These are phyloP conservation scores for Pseudogymnoascus sp. DNA, from an alignment of 2,329 filamentous ascomycete species.

Conservation along the genomic window DNA sequence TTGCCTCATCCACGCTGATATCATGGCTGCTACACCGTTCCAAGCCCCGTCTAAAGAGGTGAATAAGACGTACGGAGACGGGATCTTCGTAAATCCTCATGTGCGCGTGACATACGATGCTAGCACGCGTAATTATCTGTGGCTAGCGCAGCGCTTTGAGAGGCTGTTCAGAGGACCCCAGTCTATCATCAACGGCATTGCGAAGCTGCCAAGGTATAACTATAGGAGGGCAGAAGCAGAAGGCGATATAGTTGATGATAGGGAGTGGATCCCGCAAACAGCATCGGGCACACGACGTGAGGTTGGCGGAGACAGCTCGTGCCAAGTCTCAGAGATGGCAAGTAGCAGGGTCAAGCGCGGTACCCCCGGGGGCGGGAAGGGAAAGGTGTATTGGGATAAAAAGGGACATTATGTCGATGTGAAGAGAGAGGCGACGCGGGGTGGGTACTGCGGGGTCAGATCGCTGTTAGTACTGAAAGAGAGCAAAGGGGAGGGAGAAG, in stretches of 20 bases:
- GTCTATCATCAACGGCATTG: conserved; percentile 45
- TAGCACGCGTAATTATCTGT: conserved; percentile 48
- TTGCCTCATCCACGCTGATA: conserved; percentile 47
- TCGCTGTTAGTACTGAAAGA: conserved; percentile 41
- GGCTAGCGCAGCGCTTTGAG: conserved; percentile 55
- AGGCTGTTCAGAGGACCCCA: conserved; percentile 53
- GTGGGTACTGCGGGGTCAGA: conserved; percentile 47
- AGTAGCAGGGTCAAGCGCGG: conserved; percentile 12
- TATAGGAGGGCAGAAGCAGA: conserved; percentile 50
- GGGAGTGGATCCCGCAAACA: conserved; percentile 37
- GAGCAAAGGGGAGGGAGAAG: conserved; percentile 26
- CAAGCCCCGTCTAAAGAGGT: conserved; percentile 37
- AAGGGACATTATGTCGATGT: conserved; percentile 35
- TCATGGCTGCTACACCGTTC: conserved; percentile 19
- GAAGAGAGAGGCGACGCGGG: conserved; percentile 38
- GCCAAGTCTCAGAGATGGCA: conserved; percentile 16
- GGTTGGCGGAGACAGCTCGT: conserved; percentile 26
- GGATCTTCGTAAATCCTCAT: conserved; percentile 67
- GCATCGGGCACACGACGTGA: conserved; percentile 11
- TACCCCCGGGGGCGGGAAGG: neutral
- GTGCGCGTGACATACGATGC: conserved; percentile 61
- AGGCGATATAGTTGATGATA: conserved; percentile 45
- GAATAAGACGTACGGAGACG: conserved; percentile 22
- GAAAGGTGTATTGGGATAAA: conserved; percentile 20
- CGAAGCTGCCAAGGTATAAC: conserved; percentile 50